Evolutionary conservation across 768 basidiomycete species (phyloP).

Genomic region (Podaxis carcinomalis): DNA sequence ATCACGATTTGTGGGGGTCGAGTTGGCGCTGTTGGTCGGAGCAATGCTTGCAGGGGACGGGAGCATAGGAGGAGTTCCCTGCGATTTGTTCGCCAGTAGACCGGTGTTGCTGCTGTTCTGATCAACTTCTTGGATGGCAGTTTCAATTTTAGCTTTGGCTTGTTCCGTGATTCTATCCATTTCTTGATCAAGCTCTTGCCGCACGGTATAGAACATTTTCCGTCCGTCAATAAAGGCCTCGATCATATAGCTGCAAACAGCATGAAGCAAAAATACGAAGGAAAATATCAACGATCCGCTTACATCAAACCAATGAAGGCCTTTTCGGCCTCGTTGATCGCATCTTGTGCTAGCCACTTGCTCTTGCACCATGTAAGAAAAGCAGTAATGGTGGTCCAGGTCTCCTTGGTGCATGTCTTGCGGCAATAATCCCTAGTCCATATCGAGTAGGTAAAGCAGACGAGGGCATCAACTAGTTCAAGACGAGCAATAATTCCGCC

Average conservation of each 20-base stretch:
- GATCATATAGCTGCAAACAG: slow-evolving; percentile 62
- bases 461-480: slow-evolving; percentile 75
- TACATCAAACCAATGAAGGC: slow-evolving; percentile 82
- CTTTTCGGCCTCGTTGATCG: slow-evolving; percentile 46
- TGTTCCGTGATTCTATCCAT: slow-evolving; percentile 32
- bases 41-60: slow-evolving; percentile 74
- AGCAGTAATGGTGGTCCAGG: slow-evolving; percentile 66
- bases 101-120: slow-evolving; percentile 22
- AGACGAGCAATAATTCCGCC: slow-evolving; percentile 74
- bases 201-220: slow-evolving; percentile 30
- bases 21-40: slow-evolving; percentile 67
- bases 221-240: slow-evolving; percentile 64
- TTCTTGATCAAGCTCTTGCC: slow-evolving; percentile 32
- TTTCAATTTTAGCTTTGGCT: slow-evolving; percentile 32
- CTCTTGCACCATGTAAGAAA: slow-evolving; percentile 71
- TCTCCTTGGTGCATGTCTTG: slow-evolving; percentile 50
- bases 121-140: slow-evolving; percentile 34
- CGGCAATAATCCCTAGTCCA: slow-evolving; percentile 72
- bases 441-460: slow-evolving; percentile 80
- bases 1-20: slow-evolving; percentile 65
- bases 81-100: slow-evolving; percentile 31
- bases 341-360: slow-evolving; percentile 58
- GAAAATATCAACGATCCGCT: slow-evolving; percentile 29
- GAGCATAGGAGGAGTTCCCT: slow-evolving; percentile 66
- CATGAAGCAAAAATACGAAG: slow-evolving; percentile 28